A percentile compares a stretch with the other conserved stretches of the same genome.
phyloP scores from a whole-genome alignment of 805 yeast genomes.

The Saturnispora halmiae region DNA sequence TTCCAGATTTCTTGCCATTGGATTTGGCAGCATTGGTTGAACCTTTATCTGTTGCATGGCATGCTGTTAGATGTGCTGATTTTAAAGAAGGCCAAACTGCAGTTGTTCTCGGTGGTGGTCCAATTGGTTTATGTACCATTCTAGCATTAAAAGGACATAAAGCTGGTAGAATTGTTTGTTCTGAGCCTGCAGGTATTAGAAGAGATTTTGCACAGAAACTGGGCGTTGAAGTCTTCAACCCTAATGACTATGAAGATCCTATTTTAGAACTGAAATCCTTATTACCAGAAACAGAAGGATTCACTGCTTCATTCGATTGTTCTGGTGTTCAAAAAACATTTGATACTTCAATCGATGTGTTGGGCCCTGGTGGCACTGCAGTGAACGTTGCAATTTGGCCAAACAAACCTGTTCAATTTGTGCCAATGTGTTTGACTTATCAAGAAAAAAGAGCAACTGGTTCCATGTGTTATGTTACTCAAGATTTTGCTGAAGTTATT shows the following conservation, averaged over 20 bases:
- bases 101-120: conserved; percentile 52
- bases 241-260: conserved; percentile 33
- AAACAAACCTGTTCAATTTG: conserved; percentile 36
- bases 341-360: conserved; percentile 40
- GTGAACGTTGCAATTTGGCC: conserved; percentile 64
- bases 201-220: conserved; percentile 46
- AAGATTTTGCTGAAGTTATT: conserved; percentile 50
- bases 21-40: conserved; percentile 43
- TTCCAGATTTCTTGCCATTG: conserved; percentile 26
- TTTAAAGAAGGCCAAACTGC: conserved; percentile 36
- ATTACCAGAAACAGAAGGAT: conserved; percentile 38
- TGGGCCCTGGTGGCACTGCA: conserved; percentile 47
- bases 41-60: conserved; percentile 54
- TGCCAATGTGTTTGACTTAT: conserved; percentile 48
- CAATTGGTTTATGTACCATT: conserved; percentile 53
- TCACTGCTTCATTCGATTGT: conserved; percentile 43
- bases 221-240: conserved; percentile 44
- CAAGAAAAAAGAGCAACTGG: conserved; percentile 50
- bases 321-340: conserved; percentile 48
- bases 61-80: conserved; percentile 43
- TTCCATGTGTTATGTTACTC: conserved; percentile 50
- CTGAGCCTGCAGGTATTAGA: conserved; percentile 54
- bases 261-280: conserved; percentile 31
- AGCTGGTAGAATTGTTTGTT: conserved; percentile 44
- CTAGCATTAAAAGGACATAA: conserved; percentile 43